Percentiles rank a stretch among this genome's conserved stretches.
These are phyloP conservation scores for Boletus tylopilopsis DNA, from an alignment of 768 basidiomycete species.

Conservation along the genomic window DNA sequence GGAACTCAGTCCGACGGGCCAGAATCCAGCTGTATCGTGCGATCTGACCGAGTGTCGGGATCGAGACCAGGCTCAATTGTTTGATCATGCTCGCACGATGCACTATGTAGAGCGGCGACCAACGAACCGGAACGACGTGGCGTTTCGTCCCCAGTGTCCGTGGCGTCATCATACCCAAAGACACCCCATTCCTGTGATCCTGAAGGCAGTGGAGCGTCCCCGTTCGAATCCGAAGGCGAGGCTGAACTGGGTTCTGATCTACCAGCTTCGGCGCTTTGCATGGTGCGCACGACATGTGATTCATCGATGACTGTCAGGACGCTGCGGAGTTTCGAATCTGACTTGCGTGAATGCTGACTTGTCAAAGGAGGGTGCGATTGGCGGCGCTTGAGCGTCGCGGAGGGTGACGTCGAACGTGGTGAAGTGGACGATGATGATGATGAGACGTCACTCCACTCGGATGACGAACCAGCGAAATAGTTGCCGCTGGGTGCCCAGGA, in stretches of 20 bases:
- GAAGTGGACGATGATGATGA: conserved; percentile 38
- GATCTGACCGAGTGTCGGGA: conserved; percentile 26
- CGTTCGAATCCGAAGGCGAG: conserved; percentile 30
- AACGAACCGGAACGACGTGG: conserved; percentile 40
- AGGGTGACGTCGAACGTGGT: conserved; percentile 52
- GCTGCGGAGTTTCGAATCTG: conserved; percentile 64
- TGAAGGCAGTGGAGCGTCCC: conserved; percentile 14
- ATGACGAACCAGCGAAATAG: conserved; percentile 46
- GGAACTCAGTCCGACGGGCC: conserved; percentile 11
- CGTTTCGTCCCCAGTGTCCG: conserved; percentile 42
- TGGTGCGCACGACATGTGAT: conserved; percentile 36
- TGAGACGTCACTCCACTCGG: conserved; percentile 52
- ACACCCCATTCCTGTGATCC: conserved; percentile 36
- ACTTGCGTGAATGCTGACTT: conserved; percentile 44
- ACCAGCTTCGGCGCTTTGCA: conserved; percentile 16
- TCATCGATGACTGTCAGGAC: conserved; percentile 76
- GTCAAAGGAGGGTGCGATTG: conserved; percentile 48
- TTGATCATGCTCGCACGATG: conserved; percentile 23
- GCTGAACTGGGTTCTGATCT: conserved; percentile 22
- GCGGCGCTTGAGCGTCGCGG: conserved; percentile 39
- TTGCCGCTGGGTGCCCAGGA: conserved; percentile 51
- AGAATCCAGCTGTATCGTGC: conserved; percentile 24
- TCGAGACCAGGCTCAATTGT: conserved; percentile 13
- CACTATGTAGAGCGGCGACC: conserved; percentile 17
- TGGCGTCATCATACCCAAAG: conserved; percentile 39